Evolutionary conservation across 1,284 basidiomycete species (phyloP).

Genomic region (Amylostereum chailletii): DNA sequence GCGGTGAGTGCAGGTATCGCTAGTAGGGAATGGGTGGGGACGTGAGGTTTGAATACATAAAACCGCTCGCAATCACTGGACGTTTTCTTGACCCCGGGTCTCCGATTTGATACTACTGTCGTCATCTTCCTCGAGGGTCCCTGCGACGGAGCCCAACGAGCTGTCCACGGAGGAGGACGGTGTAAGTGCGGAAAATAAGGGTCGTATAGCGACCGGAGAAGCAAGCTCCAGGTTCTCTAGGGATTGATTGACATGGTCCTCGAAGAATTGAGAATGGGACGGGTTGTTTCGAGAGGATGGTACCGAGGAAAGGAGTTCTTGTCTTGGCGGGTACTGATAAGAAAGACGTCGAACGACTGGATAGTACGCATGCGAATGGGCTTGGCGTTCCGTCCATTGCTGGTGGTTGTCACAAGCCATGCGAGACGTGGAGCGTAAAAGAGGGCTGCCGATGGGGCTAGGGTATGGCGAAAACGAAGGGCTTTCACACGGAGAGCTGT

Average conservation of each 20-base stretch:
- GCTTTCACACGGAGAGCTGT: neutral
- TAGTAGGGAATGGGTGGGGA: conserved; percentile 5
- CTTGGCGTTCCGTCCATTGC: too few species aligned
- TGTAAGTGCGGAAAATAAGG: conserved; percentile 6
- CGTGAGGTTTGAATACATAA: too few species aligned
- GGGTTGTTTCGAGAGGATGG: conserved; percentile 1
- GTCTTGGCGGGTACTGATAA: conserved; percentile 5
- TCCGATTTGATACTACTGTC: conserved; percentile 1
- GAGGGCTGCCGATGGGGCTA: neutral
- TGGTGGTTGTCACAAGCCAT: too few species aligned
- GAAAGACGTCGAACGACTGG: conserved; percentile 8
- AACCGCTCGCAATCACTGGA: neutral
- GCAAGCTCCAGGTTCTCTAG: conserved; percentile 8
- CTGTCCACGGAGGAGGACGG: neutral
- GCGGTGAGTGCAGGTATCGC: neutral
- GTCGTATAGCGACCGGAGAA: conserved; percentile 9
- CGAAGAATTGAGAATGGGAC: conserved; percentile 3
- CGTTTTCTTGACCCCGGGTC: conserved; percentile 2
- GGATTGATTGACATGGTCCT: conserved; percentile 1
- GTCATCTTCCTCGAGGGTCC: neutral
- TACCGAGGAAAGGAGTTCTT: neutral
- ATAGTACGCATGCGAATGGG: neutral
- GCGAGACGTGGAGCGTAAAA: too few species aligned
- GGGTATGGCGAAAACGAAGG: neutral
- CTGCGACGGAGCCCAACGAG: neutral